Evolutionary conservation across 495 filamentous ascomycete genomes (phyloP), one percentile per base, ranked within the genome.

Genomic region (Daldinia vernicosa): DNA sequence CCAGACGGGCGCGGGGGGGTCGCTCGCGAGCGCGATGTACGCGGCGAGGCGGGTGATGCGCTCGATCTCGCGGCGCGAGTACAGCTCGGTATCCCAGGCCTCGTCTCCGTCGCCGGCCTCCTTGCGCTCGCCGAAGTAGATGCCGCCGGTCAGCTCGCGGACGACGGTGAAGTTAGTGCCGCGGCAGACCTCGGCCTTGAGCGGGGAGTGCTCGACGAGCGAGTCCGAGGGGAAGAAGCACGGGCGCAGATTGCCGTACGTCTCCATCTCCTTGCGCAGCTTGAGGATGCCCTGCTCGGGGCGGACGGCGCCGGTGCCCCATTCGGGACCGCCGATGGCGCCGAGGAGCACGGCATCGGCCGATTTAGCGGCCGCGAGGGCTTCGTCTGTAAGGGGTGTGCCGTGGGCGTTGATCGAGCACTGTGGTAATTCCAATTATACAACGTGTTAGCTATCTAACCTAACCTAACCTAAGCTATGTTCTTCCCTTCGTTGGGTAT

Each of bases 241-340:
- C 5, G 95, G 95, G 4, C 95, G 93, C 53, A 99, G 91, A 88
- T 99, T 99, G 72, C 95, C 95, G 83, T 95, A 99, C 72, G 95
- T 92, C 76, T 86, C 84, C 86, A 99, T 91, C 79, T 97, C 91
- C 80, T 97, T 98, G 84, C 95, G 93, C 51, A 99, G 92, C 70
- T 85, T 87, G 60, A 99, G 91, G 78, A 99, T 87, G 64, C 95
- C 95, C 82, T 98, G 95, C 77, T 99, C 95, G 5, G 95, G 95
- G 54, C 95, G 92, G 65, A 98, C 91, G 58, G 87, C 77, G 69
- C 93, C 92, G 4, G 92, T 94, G 62, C 95, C 95, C 93, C 96
- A 99, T 95, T 99, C 91, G 11, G 95, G 95, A 43, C 95, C 95
- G 72, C 95, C 95, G 75, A 99, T 97, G 66, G 95, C 95, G 61